Evolutionary conservation across 257 asterid genomes (phyloP), one percentile per base, ranked within the genome.

Genomic region (Anisodus acutangulus): DNA sequence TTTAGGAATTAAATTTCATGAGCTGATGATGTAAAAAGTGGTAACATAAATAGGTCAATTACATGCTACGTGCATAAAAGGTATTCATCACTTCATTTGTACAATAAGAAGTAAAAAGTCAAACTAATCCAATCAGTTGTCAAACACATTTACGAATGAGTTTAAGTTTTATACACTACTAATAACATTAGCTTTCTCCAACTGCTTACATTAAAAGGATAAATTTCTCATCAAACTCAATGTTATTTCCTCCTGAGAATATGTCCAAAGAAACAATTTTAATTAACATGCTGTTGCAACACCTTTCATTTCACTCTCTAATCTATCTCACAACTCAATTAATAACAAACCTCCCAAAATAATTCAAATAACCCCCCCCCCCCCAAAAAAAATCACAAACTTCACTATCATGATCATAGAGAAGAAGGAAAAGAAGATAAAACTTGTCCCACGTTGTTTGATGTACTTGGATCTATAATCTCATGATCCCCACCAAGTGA

Each of bases 361-460:
- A 78, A 78, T n/a, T n/a, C 53, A 63, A 58, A 39, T 31, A 31
- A 31, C 1, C 35, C 35, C 35, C 35, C 35, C 35, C 35, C 31
- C 31, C 31, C 31, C 43, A 13, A 83, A 78, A 57, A 16, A 83
- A 86, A 43, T 26, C 35, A 11, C 81, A 43, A 1, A 55, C 69
- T 82, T 35, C 86, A 59, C 55, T 74, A 39, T 71, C 66, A 63
- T 9, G 55, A 59, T 79, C 85, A 90, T 47, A 93, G 35, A 31
- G 35, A 86, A 49, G 93, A 87, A 87, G 98, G 94, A 83, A 91
- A 92, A 83, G 97, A 86, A 16, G 94, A 86, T 76, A 70, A 82
- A 9, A 92, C 13, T 82, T 92, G 59, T 26, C 85, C 81, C 31
- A 90, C 91, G 86, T 90, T 84, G 78, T 83, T 91, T 37, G 93